phyloP scores from a whole-genome alignment of 345 rosid genomes.

The Rhizophora mangle region DNA sequence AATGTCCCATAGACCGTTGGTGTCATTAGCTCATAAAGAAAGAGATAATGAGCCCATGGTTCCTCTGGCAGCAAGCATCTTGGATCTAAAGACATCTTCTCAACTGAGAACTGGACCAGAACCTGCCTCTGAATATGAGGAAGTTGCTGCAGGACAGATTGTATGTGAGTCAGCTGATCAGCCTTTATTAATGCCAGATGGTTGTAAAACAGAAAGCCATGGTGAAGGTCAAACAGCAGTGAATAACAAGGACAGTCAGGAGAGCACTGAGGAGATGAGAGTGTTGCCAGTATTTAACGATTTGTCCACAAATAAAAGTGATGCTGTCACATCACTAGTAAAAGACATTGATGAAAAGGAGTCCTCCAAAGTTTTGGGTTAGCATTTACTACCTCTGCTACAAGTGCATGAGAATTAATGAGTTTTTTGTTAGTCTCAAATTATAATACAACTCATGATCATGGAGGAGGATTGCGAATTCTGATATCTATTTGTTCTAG shows the following conservation, averaged over 20 bases:
- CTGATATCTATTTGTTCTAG: background rate
- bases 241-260: conserved; percentile 23
- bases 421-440: background rate
- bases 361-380: conserved; percentile 42
- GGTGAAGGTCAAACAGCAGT: conserved; percentile 21
- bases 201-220: conserved; percentile 28
- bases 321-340: conserved; percentile 25
- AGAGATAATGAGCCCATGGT: conserved; percentile 16
- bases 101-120: conserved; percentile 21
- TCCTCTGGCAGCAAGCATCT: conserved; percentile 24
- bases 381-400: conserved; percentile 6
- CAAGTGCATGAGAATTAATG: background rate
- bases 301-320: conserved; percentile 30
- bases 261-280: conserved; percentile 24
- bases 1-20: conserved; percentile 15
- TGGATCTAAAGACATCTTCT: conserved; percentile 27
- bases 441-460: background rate
- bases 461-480: background rate
- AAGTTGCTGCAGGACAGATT: conserved; percentile 14
- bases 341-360: conserved; percentile 34
- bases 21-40: conserved; percentile 20
- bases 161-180: conserved; percentile 22
- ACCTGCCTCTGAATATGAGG: conserved; percentile 22
- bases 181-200: conserved; percentile 26
- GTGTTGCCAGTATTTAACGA: conserved; percentile 24